A percentile compares a stretch with the other conserved stretches of the same genome.
Conservation (phyloP, 2,329 filamentous ascomycete genomes). For the Sarocladium kiliense region DNA sequence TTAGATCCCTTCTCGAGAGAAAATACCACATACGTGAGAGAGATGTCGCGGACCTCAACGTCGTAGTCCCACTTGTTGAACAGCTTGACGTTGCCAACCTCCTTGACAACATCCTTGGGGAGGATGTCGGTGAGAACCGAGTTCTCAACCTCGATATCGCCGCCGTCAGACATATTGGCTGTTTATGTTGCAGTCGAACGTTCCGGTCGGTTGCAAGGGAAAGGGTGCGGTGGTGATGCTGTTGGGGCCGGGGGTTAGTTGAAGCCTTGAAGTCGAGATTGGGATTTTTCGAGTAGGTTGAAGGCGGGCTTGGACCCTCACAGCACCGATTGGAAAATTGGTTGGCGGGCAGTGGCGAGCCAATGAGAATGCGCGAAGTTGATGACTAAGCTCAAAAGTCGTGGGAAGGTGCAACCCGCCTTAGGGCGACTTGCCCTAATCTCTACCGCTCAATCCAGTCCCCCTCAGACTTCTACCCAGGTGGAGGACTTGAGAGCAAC, state of each 20-base stretch:
- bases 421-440: constrained; percentile 25
- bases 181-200: constrained; percentile 28
- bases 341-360: constrained; percentile 33
- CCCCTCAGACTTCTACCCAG: background rate
- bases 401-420: constrained; percentile 15
- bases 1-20: background rate
- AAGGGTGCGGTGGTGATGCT: constrained; percentile 23
- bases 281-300: constrained; percentile 25
- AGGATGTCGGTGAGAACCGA: constrained; percentile 72
- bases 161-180: constrained; percentile 84
- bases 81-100: constrained; percentile 90
- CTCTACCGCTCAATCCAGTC: background rate
- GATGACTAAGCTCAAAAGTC: background rate
- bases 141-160: constrained; percentile 89
- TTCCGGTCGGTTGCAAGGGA: constrained; percentile 28
- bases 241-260: constrained; percentile 18
- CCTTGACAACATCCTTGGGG: constrained; percentile 85
- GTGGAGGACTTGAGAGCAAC: background rate
- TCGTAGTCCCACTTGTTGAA: constrained; percentile 99
- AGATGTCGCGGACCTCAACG: constrained; percentile 99
- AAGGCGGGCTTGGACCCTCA: constrained; percentile 24
- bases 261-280: constrained; percentile 29
- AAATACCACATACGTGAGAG: constrained; percentile 73
- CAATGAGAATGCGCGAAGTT: constrained; percentile 20
- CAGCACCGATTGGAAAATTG: constrained; percentile 30